These are phyloP conservation scores for Chaetoceros tenuissimus DNA, from an alignment of 108 stramenopile species.

Conservation along the genomic window DNA sequence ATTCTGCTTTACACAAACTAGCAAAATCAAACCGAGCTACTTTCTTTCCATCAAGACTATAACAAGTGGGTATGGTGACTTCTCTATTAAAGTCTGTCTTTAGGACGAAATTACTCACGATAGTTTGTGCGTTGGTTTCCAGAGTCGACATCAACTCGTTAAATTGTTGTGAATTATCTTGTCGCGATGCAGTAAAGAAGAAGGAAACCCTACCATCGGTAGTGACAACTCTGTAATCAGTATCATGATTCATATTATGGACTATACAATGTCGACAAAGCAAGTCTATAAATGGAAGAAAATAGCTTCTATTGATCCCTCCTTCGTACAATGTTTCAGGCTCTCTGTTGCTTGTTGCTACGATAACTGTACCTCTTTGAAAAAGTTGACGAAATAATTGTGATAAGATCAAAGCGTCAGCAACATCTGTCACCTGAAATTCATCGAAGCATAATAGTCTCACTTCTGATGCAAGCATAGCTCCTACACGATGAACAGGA, in stretches of 20 bases:
- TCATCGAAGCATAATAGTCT: constrained; percentile 96
- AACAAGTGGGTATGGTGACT: constrained; percentile 23
- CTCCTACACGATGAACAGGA: constrained; percentile 60
- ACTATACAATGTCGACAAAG: constrained; percentile 75
- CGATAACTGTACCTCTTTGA: constrained; percentile 64
- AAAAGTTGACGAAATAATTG: constrained; percentile 71
- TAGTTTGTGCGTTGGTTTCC: constrained; percentile 1
- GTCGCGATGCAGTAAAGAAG: constrained; percentile 13
- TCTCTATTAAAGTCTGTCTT: constrained; percentile 40
- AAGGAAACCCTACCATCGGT: constrained; percentile 8
- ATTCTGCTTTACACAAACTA: constrained; percentile 81
- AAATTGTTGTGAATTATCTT: constrained; percentile 3
- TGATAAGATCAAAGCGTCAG: constrained; percentile 87
- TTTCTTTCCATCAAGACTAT: constrained; percentile 17
- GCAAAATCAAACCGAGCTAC: constrained; percentile 72
- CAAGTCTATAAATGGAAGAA: constrained; percentile 88
- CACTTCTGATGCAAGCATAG: constrained; percentile 42
- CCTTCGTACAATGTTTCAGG: constrained; percentile 91
- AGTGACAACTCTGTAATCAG: constrained; percentile 44
- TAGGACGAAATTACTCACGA: constrained; percentile 5
- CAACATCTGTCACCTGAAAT: constrained; percentile 98
- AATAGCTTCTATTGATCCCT: constrained; percentile 91
- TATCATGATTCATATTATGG: constrained; percentile 40
- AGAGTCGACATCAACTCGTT: neutral
- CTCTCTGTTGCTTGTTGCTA: constrained; percentile 94